These are phyloP conservation scores for Fusarium proliferatum DNA, from an alignment of 2,329 filamentous ascomycete species.

Conservation along the genomic window DNA sequence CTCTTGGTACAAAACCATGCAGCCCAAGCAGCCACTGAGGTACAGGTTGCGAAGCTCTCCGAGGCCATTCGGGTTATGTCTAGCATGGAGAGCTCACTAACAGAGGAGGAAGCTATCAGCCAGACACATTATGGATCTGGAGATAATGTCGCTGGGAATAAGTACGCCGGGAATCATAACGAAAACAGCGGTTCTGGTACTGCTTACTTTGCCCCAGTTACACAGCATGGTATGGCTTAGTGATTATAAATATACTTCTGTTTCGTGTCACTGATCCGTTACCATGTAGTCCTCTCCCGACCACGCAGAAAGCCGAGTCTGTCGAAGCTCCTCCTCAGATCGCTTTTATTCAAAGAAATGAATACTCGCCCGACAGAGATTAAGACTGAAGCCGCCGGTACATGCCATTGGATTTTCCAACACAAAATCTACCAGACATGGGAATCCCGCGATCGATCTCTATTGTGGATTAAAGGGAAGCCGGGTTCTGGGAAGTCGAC, in stretches of 20 bases:
- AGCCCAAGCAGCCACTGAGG: neutral
- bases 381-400: fast-evolving
- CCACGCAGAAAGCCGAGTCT: fast-evolving
- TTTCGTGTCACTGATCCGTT: fast-evolving
- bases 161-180: neutral
- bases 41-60: neutral
- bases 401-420: neutral
- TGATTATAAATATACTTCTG: neutral
- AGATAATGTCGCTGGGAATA: neutral
- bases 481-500: neutral
- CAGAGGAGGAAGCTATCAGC: neutral
- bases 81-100: fast-evolving
- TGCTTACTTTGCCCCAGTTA: neutral
- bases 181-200: neutral
- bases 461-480: neutral
- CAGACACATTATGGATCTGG: neutral
- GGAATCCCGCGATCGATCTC: neutral
- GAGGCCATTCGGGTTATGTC: neutral
- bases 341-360: neutral
- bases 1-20: neutral
- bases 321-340: fast-evolving
- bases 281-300: neutral
- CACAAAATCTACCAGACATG: fast-evolving
- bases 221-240: neutral
- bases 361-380: neutral